Evolutionary conservation across 1,284 basidiomycete genomes (phyloP), one percentile per base, ranked within the genome.

Genomic region (Rhodotorula mucilaginosa): DNA sequence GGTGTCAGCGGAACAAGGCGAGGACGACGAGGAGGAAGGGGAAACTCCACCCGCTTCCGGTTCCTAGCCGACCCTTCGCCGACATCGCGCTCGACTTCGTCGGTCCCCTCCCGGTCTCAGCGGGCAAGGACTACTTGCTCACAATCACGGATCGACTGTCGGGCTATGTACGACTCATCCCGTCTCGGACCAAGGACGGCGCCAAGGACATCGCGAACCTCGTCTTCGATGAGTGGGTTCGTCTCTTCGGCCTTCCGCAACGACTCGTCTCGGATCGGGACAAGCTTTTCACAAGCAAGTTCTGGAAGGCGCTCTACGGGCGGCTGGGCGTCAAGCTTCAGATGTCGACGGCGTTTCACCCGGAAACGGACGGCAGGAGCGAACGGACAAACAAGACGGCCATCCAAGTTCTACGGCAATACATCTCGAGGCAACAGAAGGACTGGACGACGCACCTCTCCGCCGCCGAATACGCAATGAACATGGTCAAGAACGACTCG

Each of bases 311-410:
- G 0, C 70, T 80, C 1, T 71, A 78, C 57, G 31, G 31, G 23
- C 64, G 76, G 10, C 64, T 73, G 0, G 19, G 63, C 16, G 58
- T 76, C 19, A 76, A 58, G 39, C 58, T 57, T 44, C 70, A 75
- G 3, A 81, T 86, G 81, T 85, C 83, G 0, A 82, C 81, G 2
- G 76, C 82, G 0, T 86, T 82, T 61, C 84, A 86, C 66, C 85
- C 84, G 0, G 76, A 86, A 67, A 83, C 78, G 10, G 75, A 77
- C 64, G 71, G 73, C 2, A 59, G 61, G n/a, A 74, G 74, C 23
- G 79, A 79, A 73, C 61, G 31, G 8, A 66, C 63, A 5, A 71
- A 75, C 49, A 70, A 70, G 57, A 70, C 69, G 47, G 64, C 39
- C 1, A n/a, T 70, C 23, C 69, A 70, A 34, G 31, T 70, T 23